These are phyloP conservation scores for Ambispora gerdemannii DNA, from an alignment of 192 early-diverging fungal species.

Conservation along the genomic window DNA sequence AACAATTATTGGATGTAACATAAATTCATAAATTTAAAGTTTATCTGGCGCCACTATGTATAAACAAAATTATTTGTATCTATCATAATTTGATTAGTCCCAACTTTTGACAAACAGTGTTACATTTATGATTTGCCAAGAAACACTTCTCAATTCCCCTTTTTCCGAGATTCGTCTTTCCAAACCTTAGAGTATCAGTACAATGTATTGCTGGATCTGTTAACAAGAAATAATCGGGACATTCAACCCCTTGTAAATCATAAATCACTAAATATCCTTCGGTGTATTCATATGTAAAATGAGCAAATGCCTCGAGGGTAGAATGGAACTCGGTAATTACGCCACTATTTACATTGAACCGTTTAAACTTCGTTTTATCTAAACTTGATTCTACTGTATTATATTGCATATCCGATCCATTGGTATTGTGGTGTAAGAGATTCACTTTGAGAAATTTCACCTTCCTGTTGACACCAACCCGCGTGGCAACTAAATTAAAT, in stretches of 20 bases:
- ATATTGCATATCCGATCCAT: neutral
- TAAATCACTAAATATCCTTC: slow-evolving; percentile 17
- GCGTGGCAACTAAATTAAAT: neutral
- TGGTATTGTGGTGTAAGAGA: neutral
- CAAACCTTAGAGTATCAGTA: neutral
- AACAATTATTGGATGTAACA: too few species aligned
- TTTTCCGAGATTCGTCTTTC: slow-evolving; percentile 7
- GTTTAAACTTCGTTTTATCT: neutral
- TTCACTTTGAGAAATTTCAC: slow-evolving; percentile 9
- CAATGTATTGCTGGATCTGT: slow-evolving; percentile 8
- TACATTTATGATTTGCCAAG: slow-evolving; percentile 20
- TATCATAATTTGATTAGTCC: too few species aligned
- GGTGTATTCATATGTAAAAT: slow-evolving; percentile 24
- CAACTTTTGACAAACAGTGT: slow-evolving; percentile 3
- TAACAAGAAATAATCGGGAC: neutral
- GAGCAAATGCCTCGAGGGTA: slow-evolving; percentile 22
- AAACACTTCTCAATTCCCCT: neutral
- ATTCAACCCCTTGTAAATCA: slow-evolving; percentile 20
- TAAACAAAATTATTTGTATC: too few species aligned
- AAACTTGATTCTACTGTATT: neutral
- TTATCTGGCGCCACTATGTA: too few species aligned
- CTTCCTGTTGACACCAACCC: too few species aligned
- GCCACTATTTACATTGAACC: slow-evolving; percentile 19
- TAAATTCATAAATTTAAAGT: too few species aligned
- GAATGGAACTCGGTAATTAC: neutral